Evolutionary conservation across 768 basidiomycete species (phyloP), one percentile per base, ranked within the genome.

Genomic region (Strobilomyces dryophilus): DNA sequence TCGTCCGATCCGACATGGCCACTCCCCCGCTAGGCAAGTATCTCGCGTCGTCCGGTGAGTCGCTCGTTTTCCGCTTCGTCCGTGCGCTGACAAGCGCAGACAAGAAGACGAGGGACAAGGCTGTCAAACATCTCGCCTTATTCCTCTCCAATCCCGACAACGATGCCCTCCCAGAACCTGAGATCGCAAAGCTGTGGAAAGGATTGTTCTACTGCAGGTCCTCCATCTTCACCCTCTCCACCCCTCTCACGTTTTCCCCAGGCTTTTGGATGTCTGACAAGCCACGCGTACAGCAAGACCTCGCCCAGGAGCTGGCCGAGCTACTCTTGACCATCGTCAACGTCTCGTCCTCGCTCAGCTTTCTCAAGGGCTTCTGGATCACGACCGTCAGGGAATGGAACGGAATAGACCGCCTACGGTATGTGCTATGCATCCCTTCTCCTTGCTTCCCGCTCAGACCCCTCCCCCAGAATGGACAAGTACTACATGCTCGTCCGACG

Each of bases 201-300:
- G 95, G 95, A 1, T 81, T 98, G 47, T 99, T 95, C 69, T 99
- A 95, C 70, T 97, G 95, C 93, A 57, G 58, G 84, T 70, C 6
- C 32, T 24, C 45, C 8, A 17, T 37, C 14, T 15, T 21, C 18
- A 7, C 6, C 21, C 26, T 20, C 32, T 3, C 26, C 43, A 31
- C 4, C 17, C n/a, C 8, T 44, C 35, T 58, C 53, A 61, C 8
- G 14, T 35, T 27, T 37, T 0, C 27, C 4, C 5, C 37, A 97
- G 95, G 95, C 67, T 98, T 94, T 72, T 99, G 95, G 95, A 98
- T 98, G 94, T 98, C 95, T 10, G 95, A 99, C 73, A 99, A 98
- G 66, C 95, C 95, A 5, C 79, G 95, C 9, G 89, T 98, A 8
- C 95, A 98, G 67, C 95, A 98, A 67, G 86, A 85, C 14, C 79